Base-by-base conservation (phyloP, 495 filamentous ascomycete genomes). In the Penicillium dipodomyicola region DNA sequence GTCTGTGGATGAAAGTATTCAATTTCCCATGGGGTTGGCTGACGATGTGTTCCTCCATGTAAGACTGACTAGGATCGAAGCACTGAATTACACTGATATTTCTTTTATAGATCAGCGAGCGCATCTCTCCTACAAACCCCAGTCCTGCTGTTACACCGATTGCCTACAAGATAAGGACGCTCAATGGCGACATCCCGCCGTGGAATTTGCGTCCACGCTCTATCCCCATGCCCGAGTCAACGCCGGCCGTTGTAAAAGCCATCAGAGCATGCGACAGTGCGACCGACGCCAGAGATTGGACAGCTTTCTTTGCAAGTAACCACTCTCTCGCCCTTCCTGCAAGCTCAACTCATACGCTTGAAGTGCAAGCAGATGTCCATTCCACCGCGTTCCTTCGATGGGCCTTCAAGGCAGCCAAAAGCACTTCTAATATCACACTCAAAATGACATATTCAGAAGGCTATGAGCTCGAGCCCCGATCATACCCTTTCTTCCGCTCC, bases 11-110 rank as follows among this genome's bases (percentile, higher is more conserved):
- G 61, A 69, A 20, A 58, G 59, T 39, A 57, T 69, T 22, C 33
- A 46, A n/a, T 74, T 73, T 33, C 73, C 73, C 10, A 65, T 43
- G 44, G 73, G 73, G 5, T 46, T 73, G 57, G 44, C 62, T 0
- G 70, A 76, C 39, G 73, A 76, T 57, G 67, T 64, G 1, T 76
- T 75, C 53, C 68, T 75, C 33, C 72, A 75, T 63, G 72, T 75
- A 49, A 57, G 67, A n/a, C 32, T 45, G 11, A 12, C 37, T 27
- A 6, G 20, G n/a, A 40, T 32, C 3, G 37, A 8, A 22, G 12
- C 20, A 0, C 23, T 25, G 8, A 6, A 25, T 35, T 58, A 10
- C 57, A 11, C 27, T 58, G 17, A 52, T 8, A 30, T 41, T 29
- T 14, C 25, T 32, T 42, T 19, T 14, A 25, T 29, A 76, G 73